Evolutionary conservation across 1,284 basidiomycete species (phyloP), one percentile per base, ranked within the genome.

Genomic region (Boletellus deceptivus): DNA sequence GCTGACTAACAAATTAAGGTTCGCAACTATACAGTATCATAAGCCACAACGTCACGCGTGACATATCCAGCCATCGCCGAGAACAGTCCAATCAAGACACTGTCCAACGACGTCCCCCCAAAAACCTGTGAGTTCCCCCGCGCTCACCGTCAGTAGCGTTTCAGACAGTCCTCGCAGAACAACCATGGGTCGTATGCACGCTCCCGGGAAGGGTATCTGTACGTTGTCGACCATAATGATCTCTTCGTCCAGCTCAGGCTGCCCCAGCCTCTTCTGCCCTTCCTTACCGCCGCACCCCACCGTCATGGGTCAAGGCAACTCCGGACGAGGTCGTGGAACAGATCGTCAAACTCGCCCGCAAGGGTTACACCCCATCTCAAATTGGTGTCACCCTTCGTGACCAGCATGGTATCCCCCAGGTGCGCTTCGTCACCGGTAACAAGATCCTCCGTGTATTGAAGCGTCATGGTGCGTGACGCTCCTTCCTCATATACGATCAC

Each of bases 401-500:
- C 82, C 93, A 92, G 68, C 92, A 98, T 74, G 96, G 96, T 69
- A 89, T 98, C 67, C 94, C 96, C 71, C 91, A 91, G 72, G 95
- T 98, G 74, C 93, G 94, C 68, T 93, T 92, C 75, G 90, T 98
- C 69, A 98, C 96, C 55, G 96, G 95, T 72, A 98, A 97, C 91
- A 98, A 98, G 85, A 96, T 99, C 70, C 87, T 98, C 65, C 88
- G 96, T 81, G 94, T 98, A 79, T 82, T 98, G 74, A 98, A 98
- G 82, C 85, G 89, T 61, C 84, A 93, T 69, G 93, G 93, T 93
- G 71, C 74, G 84, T 73, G 39, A 36, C 38, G 11, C 6, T 51
- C 27, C 40, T 49, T 48, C 31, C 36, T 29, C 48, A 14, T 44
- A 14, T n/a, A 8, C 27, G 50, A 27, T 39, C 41, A 10, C 55